phyloP scores from a whole-genome alignment of 164 flowering plant species.

The Buxus sempervirens region DNA sequence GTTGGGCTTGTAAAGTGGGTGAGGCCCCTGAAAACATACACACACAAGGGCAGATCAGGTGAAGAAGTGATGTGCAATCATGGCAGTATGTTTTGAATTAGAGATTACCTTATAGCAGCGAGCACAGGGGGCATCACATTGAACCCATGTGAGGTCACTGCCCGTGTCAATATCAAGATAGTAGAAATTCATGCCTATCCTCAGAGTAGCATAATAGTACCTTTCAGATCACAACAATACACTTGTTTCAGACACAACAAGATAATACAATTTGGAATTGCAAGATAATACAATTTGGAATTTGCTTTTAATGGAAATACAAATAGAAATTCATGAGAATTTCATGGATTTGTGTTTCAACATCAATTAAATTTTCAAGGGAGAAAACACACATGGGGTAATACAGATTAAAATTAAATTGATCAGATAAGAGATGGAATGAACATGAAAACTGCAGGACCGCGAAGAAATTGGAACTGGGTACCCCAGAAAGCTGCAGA shows the following conservation, averaged over 20 bases:
- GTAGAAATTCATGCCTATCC: slow-evolving; percentile 69
- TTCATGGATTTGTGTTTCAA: background rate
- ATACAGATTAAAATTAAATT: background rate
- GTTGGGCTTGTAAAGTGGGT: slow-evolving; percentile 64
- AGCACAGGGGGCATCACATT: slow-evolving; percentile 89
- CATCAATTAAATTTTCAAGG: background rate
- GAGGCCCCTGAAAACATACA: slow-evolving; percentile 53
- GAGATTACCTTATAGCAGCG: slow-evolving; percentile 52
- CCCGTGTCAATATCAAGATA: slow-evolving; percentile 94
- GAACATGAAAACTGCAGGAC: background rate
- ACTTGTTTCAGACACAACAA: background rate
- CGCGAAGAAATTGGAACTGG: background rate
- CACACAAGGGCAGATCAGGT: background rate
- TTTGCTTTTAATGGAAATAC: background rate
- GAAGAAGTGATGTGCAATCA: background rate
- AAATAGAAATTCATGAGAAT: background rate
- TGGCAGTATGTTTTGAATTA: background rate
- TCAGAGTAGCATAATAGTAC: slow-evolving; percentile 54
- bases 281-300: no score
- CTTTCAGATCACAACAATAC: slow-evolving; percentile 31
- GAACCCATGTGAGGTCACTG: slow-evolving; percentile 96
- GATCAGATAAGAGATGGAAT: background rate
- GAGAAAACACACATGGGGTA: background rate
- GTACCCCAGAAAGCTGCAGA: background rate
- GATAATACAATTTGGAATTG: background rate